These are phyloP conservation scores for Aspergillaceae sp. DNA, from an alignment of 2,329 filamentous ascomycete species.

Conservation along the genomic window DNA sequence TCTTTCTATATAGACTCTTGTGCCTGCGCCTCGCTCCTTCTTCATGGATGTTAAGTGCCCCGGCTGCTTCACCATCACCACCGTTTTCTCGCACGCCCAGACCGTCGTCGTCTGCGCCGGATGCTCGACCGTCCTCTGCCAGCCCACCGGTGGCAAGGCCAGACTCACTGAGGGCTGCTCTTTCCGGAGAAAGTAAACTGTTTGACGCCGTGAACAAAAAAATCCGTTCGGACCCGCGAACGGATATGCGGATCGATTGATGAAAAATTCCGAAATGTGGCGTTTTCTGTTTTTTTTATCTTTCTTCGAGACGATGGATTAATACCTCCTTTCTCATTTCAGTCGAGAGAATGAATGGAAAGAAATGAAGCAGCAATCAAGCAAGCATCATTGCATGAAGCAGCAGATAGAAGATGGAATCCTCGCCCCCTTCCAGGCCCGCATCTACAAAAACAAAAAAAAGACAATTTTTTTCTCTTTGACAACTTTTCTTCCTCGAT, in stretches of 20 bases:
- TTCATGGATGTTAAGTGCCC: conserved; percentile 99
- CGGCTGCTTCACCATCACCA: conserved; percentile 99
- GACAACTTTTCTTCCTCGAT: too few relatives aligned
- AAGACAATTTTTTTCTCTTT: conserved; percentile 29
- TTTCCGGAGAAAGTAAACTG: conserved; percentile 94
- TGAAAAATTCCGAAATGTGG: conserved; percentile 28
- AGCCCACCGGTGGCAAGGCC: conserved; percentile 98
- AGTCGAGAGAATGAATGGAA: conserved; percentile 12
- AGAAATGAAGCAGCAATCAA: conserved; percentile 4
- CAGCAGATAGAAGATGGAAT: conserved; percentile 36
- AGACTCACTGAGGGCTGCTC: conserved; percentile 99
- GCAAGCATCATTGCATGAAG: neutral
- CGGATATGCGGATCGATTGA: conserved; percentile 7
- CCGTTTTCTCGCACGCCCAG: conserved; percentile 99
- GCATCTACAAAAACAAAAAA: conserved; percentile 45
- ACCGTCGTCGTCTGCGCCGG: conserved; percentile 99
- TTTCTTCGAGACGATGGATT: conserved; percentile 19
- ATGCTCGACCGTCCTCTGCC: conserved; percentile 99
- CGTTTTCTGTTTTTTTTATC: conserved; percentile 14
- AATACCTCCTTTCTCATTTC: conserved; percentile 17
- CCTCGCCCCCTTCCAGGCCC: conserved; percentile 15
- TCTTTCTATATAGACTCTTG: conserved; percentile 61
- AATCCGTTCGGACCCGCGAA: neutral
- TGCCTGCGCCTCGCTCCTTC: conserved; percentile 95
- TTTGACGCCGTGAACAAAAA: conserved; percentile 16